Percentiles rank a stretch among this genome's conserved stretches.
These are phyloP conservation scores for Cruciata laevipes DNA, from an alignment of 257 asterid genomes.

Conservation along the genomic window DNA sequence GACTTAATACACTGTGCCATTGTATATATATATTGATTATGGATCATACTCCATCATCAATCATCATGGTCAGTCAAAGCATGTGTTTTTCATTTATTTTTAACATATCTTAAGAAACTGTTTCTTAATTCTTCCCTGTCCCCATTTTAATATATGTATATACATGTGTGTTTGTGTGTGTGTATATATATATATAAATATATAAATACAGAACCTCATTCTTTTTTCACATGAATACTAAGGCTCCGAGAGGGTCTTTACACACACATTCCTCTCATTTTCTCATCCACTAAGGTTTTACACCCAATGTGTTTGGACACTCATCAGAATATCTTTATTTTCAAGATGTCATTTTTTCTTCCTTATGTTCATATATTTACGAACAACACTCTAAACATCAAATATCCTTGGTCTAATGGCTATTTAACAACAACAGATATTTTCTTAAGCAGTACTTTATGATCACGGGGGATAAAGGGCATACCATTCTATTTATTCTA, in stretches of 20 bases:
- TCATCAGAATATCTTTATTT: too few species aligned
- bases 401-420: neutral
- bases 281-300: too few species aligned
- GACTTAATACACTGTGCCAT: neutral
- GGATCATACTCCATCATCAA: neutral
- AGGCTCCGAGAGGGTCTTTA: neutral
- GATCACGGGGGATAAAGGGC: neutral
- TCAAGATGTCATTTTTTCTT: neutral
- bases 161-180: too few species aligned
- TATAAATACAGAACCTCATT: neutral
- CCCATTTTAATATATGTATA: neutral
- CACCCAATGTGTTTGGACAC: neutral
- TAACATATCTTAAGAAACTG: neutral
- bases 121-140: neutral
- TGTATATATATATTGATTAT: neutral
- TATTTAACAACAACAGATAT: neutral
- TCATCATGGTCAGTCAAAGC: neutral
- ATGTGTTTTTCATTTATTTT: neutral
- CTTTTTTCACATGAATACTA: neutral
- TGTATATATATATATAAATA: too few species aligned
- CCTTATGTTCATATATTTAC: neutral
- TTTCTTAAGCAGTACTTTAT: neutral
- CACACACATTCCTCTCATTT: too few species aligned
- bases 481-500: neutral
- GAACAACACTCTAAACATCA: neutral